These are phyloP conservation scores for Xylariaceae sp. DNA, from an alignment of 2,329 filamentous ascomycete species.

Conservation along the genomic window DNA sequence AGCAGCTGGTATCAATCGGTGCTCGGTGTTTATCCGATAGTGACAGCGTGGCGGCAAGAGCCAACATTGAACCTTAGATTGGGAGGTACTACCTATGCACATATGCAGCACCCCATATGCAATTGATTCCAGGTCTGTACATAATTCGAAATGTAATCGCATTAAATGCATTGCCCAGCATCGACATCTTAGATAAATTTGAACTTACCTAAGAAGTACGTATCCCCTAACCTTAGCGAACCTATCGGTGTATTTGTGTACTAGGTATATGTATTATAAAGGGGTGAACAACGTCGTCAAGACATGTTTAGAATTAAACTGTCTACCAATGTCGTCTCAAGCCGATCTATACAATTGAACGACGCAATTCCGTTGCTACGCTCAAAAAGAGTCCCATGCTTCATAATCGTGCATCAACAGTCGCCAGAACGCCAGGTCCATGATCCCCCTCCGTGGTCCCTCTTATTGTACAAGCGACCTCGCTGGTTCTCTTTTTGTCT, in stretches of 20 bases:
- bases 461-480: slow-evolving; percentile 33
- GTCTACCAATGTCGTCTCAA: slow-evolving; percentile 15
- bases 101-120: too few species aligned
- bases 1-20: slow-evolving; percentile 21
- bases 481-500: slow-evolving; percentile 19
- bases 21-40: slow-evolving; percentile 30
- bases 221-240: too few species aligned
- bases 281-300: not conserved
- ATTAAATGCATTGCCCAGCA: too few species aligned
- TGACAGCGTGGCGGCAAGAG: slow-evolving; percentile 33
- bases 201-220: too few species aligned
- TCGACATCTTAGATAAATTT: too few species aligned
- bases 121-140: too few species aligned
- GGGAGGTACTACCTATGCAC: too few species aligned
- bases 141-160: too few species aligned
- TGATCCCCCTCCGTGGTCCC: slow-evolving; percentile 29
- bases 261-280: not conserved
- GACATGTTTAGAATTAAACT: not conserved
- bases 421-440: slow-evolving; percentile 33
- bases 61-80: too few species aligned
- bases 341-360: slow-evolving; percentile 31
- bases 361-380: slow-evolving; percentile 23
- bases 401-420: slow-evolving; percentile 31
- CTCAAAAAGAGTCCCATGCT: slow-evolving; percentile 27
- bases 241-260: too few species aligned